Percentiles rank a stretch among this genome's conserved stretches.
Conservation (phyloP, 2,329 filamentous ascomycete species). For the Zasmidium angulare region DNA sequence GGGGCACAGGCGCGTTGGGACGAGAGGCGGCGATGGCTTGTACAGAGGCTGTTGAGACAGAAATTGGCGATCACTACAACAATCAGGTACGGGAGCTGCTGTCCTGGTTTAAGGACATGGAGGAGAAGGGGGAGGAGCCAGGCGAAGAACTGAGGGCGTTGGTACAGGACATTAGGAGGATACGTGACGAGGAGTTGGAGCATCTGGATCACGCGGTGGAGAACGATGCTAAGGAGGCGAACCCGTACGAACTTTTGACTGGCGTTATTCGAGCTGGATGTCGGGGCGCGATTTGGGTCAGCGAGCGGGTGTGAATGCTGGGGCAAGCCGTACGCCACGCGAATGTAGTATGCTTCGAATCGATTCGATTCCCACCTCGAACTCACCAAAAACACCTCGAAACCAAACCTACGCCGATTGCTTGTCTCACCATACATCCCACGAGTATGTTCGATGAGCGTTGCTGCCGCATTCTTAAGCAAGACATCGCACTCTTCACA, state of each 20-base stretch:
- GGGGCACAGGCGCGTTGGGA: slow-evolving; percentile 85
- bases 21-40: slow-evolving; percentile 97
- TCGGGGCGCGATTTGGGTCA: slow-evolving; percentile 88
- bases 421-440: too few species aligned
- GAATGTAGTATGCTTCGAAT: background rate
- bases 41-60: slow-evolving; percentile 96
- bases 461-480: background rate
- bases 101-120: slow-evolving; percentile 75
- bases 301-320: slow-evolving; percentile 62
- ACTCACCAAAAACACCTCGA: background rate
- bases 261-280: slow-evolving; percentile 88
- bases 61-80: slow-evolving; percentile 96
- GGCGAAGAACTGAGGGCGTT: slow-evolving; percentile 75
- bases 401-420: background rate
- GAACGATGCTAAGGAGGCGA: slow-evolving; percentile 86
- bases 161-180: slow-evolving; percentile 72
- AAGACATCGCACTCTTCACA: background rate
- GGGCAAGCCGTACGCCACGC: background rate
- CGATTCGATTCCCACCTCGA: background rate
- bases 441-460: too few species aligned
- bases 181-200: slow-evolving; percentile 93
- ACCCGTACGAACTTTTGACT: slow-evolving; percentile 85
- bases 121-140: slow-evolving; percentile 74
- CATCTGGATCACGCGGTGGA: slow-evolving; percentile 94
- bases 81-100: slow-evolving; percentile 80